Conservation (phyloP, 495 filamentous ascomycete genomes). For the Tuber calosporum region DNA sequence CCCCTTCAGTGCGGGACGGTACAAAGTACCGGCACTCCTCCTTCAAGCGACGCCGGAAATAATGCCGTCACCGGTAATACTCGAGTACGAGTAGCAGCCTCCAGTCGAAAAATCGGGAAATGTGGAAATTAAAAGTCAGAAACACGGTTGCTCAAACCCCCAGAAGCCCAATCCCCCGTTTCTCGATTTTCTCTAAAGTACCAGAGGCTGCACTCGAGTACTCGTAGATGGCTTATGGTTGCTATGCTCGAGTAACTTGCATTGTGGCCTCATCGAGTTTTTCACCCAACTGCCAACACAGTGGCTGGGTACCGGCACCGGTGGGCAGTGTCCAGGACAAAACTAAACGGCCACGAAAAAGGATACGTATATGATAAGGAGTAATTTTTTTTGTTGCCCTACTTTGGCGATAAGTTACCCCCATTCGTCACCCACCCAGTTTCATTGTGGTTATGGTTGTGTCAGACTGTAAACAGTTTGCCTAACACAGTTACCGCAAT, state of each 20-base stretch:
- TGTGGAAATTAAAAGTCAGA: no score
- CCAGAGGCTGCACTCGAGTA: no score
- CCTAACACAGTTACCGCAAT: not conserved
- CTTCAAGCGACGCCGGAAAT: not conserved
- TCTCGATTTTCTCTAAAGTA: no score
- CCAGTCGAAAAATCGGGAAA: no score
- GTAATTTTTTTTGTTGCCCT: not conserved
- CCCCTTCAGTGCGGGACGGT: no score
- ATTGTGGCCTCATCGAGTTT: not conserved
- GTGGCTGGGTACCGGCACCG: not conserved
- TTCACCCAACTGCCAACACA: constrained; percentile 2
- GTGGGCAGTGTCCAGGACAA: not conserved
- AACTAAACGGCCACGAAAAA: not conserved
- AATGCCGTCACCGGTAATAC: not conserved
- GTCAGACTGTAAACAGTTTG: not conserved
- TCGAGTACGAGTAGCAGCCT: no score
- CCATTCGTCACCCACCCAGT: not conserved
- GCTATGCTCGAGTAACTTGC: no score
- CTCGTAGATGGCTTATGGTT: not conserved
- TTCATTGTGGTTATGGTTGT: not conserved
- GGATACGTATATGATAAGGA: not conserved
- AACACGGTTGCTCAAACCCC: no score
- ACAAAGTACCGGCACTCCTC: no score
- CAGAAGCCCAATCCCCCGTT: no score
- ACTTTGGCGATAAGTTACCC: no score